A percentile compares a stretch with the other conserved stretches of the same genome.
Conservation (phyloP, 2,329 filamentous ascomycete species). For the Lecanicillium sp. region DNA sequence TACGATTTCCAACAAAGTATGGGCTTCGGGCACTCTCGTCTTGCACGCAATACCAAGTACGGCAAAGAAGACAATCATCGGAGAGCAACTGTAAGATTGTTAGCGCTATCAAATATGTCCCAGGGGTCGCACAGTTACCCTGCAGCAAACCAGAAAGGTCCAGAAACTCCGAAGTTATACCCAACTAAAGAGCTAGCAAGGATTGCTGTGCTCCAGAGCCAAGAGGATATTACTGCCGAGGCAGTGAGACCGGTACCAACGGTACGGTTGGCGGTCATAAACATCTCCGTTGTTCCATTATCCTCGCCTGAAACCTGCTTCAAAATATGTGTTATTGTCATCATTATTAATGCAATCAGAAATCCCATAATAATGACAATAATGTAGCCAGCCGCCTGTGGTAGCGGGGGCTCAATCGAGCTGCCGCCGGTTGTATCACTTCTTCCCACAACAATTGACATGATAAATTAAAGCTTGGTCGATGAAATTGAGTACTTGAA, state of each 20-base stretch:
- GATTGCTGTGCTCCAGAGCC: slow-evolving; percentile 46
- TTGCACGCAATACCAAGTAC: slow-evolving; percentile 43
- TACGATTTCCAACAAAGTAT: slow-evolving; percentile 45
- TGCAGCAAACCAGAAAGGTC: slow-evolving; percentile 50
- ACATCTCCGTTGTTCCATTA: slow-evolving; percentile 46
- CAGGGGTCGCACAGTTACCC: slow-evolving; percentile 23
- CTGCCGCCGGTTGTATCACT: too few relatives aligned
- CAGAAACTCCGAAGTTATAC: slow-evolving; percentile 45
- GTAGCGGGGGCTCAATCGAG: slow-evolving; percentile 14
- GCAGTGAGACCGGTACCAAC: slow-evolving; percentile 43
- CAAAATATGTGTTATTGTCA: slow-evolving; percentile 35
- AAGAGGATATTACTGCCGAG: slow-evolving; percentile 45
- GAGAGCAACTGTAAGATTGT: slow-evolving; percentile 28
- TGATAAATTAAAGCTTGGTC: too few relatives aligned
- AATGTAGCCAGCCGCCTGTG: slow-evolving; percentile 21
- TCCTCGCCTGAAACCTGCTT: slow-evolving; percentile 42
- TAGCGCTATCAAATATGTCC: neutral
- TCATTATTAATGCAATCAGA: slow-evolving; percentile 32
- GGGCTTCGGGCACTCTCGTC: slow-evolving; percentile 41
- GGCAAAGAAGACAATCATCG: slow-evolving; percentile 48
- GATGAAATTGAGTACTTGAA: neutral
- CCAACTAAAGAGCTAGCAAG: slow-evolving; percentile 41
- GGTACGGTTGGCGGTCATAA: slow-evolving; percentile 44
- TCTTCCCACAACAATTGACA: too few relatives aligned
- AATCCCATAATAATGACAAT: slow-evolving; percentile 26